A percentile compares a stretch with the other conserved stretches of the same genome.
These are phyloP conservation scores for Vanilla planifolia DNA, from an alignment of 106 monocot species.

Conservation along the genomic window DNA sequence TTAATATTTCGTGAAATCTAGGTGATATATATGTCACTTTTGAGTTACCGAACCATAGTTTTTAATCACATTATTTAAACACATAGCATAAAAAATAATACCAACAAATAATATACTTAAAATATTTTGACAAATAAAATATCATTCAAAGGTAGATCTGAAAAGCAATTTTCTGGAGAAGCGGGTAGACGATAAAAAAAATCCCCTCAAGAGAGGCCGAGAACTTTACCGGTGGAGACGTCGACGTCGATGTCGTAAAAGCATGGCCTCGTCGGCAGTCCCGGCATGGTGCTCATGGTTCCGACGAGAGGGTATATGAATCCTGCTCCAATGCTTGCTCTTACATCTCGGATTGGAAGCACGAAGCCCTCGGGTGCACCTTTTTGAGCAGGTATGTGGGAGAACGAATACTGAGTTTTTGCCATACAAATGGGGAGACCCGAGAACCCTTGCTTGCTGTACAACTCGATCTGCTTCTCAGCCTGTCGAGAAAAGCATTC, in stretches of 20 bases:
- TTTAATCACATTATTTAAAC: no score
- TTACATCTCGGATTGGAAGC: constrained; percentile 85
- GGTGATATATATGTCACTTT: no score
- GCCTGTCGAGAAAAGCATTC: constrained; percentile 30
- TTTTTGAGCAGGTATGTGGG: constrained; percentile 70
- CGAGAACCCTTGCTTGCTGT: constrained; percentile 87
- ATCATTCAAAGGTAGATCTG: no score
- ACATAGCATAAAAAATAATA: no score
- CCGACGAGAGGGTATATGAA: constrained; percentile 90
- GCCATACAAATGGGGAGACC: constrained; percentile 93
- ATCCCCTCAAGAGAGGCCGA: constrained; percentile 65
- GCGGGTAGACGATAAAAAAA: no score
- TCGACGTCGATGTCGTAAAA: constrained; percentile 97
- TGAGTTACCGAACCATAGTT: no score
- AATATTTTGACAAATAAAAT: no score
- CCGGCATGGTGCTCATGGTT: constrained; percentile 97
- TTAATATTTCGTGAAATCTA: no score
- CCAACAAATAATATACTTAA: no score
- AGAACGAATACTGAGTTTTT: constrained; percentile 97
- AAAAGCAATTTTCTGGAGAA: no score
- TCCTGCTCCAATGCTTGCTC: constrained; percentile 96
- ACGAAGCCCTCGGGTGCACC: constrained; percentile 87
- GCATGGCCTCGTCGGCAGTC: constrained; percentile 94
- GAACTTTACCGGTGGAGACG: constrained; percentile 67
- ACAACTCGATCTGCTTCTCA: constrained; percentile 92